These are phyloP conservation scores for Phalaenopsis equestris DNA, from an alignment of 106 monocot species.

Conservation along the genomic window DNA sequence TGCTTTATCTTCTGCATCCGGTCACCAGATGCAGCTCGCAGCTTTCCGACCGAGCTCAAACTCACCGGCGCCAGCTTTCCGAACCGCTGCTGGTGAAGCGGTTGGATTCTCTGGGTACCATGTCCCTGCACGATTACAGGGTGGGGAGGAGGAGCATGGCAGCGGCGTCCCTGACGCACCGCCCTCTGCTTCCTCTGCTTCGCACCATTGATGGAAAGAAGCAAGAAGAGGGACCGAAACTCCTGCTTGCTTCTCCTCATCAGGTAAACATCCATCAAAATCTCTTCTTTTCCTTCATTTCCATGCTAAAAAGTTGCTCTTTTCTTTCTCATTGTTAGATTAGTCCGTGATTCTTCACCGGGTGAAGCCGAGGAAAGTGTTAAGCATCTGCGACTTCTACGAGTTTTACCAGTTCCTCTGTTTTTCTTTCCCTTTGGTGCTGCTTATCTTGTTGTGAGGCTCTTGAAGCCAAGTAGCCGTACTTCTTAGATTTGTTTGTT, in stretches of 20 bases:
- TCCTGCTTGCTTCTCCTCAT: not conserved
- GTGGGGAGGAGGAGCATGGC: slow-evolving; percentile 69
- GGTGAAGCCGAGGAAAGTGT: too few relatives aligned
- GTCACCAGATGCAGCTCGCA: slow-evolving; percentile 18
- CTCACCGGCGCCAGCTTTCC: slow-evolving; percentile 14
- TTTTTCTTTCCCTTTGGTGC: not conserved
- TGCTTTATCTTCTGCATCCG: slow-evolving; percentile 9
- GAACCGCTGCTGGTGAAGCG: slow-evolving; percentile 13
- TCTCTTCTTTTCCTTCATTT: not conserved
- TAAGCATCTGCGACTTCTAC: not conserved
- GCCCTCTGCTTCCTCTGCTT: slow-evolving; percentile 47
- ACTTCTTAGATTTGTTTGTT: not conserved
- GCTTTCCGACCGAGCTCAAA: slow-evolving; percentile 15
- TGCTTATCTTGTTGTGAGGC: slow-evolving; percentile 4
- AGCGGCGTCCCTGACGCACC: slow-evolving; percentile 33
- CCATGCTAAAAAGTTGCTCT: not conserved
- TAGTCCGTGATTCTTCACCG: not conserved
- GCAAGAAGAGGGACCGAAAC: not conserved
- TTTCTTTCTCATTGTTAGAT: not conserved
- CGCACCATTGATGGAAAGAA: slow-evolving; percentile 34
- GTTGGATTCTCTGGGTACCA: slow-evolving; percentile 62
- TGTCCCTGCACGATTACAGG: slow-evolving; percentile 75
- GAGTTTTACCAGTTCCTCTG: slow-evolving; percentile 2
- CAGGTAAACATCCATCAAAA: slow-evolving; percentile 1
- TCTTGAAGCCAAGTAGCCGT: not conserved